Base-by-base conservation (phyloP, 345 rosid species). In the Viola odorata region DNA sequence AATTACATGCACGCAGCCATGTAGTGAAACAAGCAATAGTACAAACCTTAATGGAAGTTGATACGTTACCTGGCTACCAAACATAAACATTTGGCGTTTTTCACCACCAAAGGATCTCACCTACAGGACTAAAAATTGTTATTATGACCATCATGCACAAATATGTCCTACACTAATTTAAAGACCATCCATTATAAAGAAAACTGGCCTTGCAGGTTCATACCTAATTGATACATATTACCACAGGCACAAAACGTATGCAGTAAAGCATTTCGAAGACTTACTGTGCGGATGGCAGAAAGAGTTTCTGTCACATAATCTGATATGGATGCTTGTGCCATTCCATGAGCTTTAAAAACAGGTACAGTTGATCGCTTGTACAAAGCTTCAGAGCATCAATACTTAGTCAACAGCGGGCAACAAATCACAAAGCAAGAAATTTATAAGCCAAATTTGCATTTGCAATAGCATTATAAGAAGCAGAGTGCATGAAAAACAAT, bases 51-150 rank as follows among this genome's bases (percentile, higher is more conserved):
- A 23, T 23, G 39, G 60, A 65, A 45, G 58, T 60, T 23, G 58
- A 53, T 37, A 62, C 48, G 70, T 82, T 74, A 85, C 98, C 89
- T 83, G 94, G 51, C 75, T 71, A 67, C 96, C 96, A 58, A 92
- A 87, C 80, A 82, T 76, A 60, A 70, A 77, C 98, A 92, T 89
- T 75, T 89, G 98, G 58, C 79, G 87, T 69, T 80, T 89, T 78
- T 92, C 98, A 62, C 98, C 98, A 52, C 98, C 80, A 76, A 92
- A 92, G n/a, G 97, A 92, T 78, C 98, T 84, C 54, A 92, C 98
- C 98, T 89, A 60, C 44, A 64, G 67, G 54, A 68, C 73, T 16
- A 74, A 54, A 55, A 38, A 38, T 52, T 41, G 48, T 15, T 59
- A 62, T 15, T 45, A 59, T 51, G 69, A 58, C 60, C 44, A 69